Conservation (phyloP, 345 rosid genomes). For the Rhizophora apiculata region DNA sequence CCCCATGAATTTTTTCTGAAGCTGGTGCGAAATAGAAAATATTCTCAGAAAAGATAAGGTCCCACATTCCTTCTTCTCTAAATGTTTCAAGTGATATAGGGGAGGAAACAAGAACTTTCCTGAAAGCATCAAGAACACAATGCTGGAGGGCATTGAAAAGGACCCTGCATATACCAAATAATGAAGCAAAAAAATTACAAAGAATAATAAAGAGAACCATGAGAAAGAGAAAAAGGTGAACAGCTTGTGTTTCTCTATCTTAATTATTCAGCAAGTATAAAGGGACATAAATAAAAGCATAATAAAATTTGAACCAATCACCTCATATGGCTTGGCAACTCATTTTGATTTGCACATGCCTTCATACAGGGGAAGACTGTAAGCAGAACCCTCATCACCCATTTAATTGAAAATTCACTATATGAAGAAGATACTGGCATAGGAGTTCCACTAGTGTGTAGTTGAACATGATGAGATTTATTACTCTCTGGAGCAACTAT, state of each 20-base stretch:
- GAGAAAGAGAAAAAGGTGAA: constrained; percentile 10
- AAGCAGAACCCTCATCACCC: constrained; percentile 59
- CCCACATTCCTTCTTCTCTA: constrained; percentile 69
- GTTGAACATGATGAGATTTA: constrained; percentile 35
- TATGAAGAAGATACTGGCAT: constrained; percentile 44
- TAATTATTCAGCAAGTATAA: constrained; percentile 4
- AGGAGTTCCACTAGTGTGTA: constrained; percentile 28
- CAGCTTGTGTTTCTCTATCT: background rate
- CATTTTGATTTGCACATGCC: constrained; percentile 59
- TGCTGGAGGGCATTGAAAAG: constrained; percentile 51
- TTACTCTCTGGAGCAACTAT: constrained; percentile 43
- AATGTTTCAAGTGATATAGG: constrained; percentile 46
- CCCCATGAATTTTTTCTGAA: constrained; percentile 39
- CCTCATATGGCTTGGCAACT: constrained; percentile 57
- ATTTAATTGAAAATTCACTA: constrained; percentile 64
- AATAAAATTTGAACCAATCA: constrained; percentile 10
- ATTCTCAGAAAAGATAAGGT: constrained; percentile 67
- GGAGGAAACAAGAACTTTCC: constrained; percentile 52
- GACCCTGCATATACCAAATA: constrained; percentile 36
- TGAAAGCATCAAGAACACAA: constrained; percentile 46
- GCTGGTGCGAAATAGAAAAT: constrained; percentile 51
- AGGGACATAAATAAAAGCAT: background rate
- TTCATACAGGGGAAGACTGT: constrained; percentile 59
- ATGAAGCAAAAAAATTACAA: background rate
- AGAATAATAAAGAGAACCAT: constrained; percentile 6